phyloP scores from a whole-genome alignment of 2,329 filamentous ascomycete species.

The Pseudogymnoascus sp. region DNA sequence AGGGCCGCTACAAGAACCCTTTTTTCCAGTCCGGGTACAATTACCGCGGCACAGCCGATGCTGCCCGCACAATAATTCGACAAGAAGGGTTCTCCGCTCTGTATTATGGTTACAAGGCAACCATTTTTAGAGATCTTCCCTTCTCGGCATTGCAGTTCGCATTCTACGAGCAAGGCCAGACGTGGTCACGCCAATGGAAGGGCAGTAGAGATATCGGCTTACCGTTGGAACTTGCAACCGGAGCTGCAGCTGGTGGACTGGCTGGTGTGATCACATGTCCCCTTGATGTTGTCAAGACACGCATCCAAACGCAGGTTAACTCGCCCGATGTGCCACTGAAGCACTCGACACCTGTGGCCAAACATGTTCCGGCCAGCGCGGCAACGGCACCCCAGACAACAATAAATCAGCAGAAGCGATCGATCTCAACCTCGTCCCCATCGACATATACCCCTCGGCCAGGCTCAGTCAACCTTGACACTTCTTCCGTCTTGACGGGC shows the following conservation, averaged over 20 bases:
- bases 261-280: slow-evolving; percentile 93
- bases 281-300: slow-evolving; percentile 93
- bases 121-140: slow-evolving; percentile 85
- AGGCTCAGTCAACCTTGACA: slow-evolving; percentile 73
- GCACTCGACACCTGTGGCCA: slow-evolving; percentile 20
- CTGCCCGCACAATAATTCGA: slow-evolving; percentile 74
- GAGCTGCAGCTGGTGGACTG: slow-evolving; percentile 81
- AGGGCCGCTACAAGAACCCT: slow-evolving; percentile 92
- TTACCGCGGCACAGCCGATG: slow-evolving; percentile 79
- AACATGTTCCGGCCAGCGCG: slow-evolving; percentile 20
- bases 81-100: slow-evolving; percentile 78
- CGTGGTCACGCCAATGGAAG: slow-evolving; percentile 70
- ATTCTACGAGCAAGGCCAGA: slow-evolving; percentile 93
- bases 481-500: slow-evolving; percentile 80
- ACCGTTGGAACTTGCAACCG: slow-evolving; percentile 78
- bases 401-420: slow-evolving; percentile 51
- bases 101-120: slow-evolving; percentile 96
- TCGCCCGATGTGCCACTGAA: slow-evolving; percentile 25
- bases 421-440: slow-evolving; percentile 84
- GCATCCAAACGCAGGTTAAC: slow-evolving; percentile 86
- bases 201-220: slow-evolving; percentile 78
- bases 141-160: slow-evolving; percentile 97
- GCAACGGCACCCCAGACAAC: slow-evolving; percentile 26
- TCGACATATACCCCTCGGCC: slow-evolving; percentile 75
- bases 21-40: slow-evolving; percentile 94